Base-by-base conservation (phyloP, 2,329 filamentous ascomycete genomes). In the Aspergillus brunneoviolaceus region DNA sequence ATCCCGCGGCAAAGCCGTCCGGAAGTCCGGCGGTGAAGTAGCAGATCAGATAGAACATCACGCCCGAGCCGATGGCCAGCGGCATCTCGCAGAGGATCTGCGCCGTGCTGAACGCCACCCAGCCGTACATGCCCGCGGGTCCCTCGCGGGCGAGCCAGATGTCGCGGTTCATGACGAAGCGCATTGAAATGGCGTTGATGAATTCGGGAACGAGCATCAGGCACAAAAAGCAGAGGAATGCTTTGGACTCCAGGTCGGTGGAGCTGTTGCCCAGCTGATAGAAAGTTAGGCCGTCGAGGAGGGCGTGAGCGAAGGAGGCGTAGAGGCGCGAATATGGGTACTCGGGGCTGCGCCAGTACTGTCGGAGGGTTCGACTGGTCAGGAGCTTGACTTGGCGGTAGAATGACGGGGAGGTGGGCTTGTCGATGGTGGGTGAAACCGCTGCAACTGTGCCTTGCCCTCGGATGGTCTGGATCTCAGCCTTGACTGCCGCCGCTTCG, bases 281-380 rank as follows among this genome's bases (percentile, higher is more conserved):
- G 75, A 89, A 91, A 1, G 88, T 90, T 73, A 90, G 89, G 25
- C 88, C 87, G 74, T 89, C 90, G 78, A 91, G 87, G 67, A 91
- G 83, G 1, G 86, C 87, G 48, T 89, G 79, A 49, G 90, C 80
- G 62, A 89, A 83, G 0, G 86, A 81, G 3, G 85, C 82, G 72
- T 90, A 91, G 33, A 92, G 77, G 67, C 90, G 90, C 58, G 87
- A 87, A 73, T 90, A 91, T 11, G 90, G 77, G 71, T 92, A 92
- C 1, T 85, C 86, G 0, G 89, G 87, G 55, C 88, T 86, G 35
- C 90, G 82, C 88, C 87, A 91, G 74, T 90, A 87, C 66, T 90
- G 85, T 1, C 80, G 80, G 70, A 89, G 89, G 53, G 87, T 85
- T 14, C 89, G 82, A 70, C 86, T 85, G 1, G 87, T 89, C n/a